Conservation (phyloP, 2,329 filamentous ascomycete species). For the Penicillium psychrosexuale region DNA sequence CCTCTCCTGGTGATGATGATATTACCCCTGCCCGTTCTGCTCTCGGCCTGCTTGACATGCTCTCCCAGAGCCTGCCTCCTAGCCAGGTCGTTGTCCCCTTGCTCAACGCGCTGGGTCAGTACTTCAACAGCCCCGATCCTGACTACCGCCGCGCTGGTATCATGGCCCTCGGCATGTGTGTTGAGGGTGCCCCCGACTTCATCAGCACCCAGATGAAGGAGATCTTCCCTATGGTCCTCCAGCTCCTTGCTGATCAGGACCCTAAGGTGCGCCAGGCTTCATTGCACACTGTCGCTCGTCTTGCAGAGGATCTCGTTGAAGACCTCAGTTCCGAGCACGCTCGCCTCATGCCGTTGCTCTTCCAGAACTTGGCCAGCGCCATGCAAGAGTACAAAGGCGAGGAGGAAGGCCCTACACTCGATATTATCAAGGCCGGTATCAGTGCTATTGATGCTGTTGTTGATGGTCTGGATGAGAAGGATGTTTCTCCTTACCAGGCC, state of each 20-base stretch:
- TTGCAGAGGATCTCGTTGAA: constrained; percentile 90
- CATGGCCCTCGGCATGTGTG: constrained; percentile 85
- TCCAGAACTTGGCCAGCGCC: constrained; percentile 85
- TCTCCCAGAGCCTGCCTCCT: constrained; percentile 82
- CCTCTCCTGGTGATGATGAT: constrained; percentile 70
- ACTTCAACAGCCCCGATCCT: constrained; percentile 70
- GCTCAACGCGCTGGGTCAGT: constrained; percentile 78
- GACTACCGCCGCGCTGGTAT: constrained; percentile 87
- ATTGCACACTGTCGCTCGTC: constrained; percentile 78
- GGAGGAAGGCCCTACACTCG: constrained; percentile 70
- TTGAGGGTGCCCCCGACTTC: constrained; percentile 96
- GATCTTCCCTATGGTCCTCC: constrained; percentile 80
- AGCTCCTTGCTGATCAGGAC: constrained; percentile 78
- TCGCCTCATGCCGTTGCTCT: constrained; percentile 74
- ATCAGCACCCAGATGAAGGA: constrained; percentile 86
- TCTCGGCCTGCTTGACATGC: constrained; percentile 81
- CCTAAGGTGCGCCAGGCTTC: constrained; percentile 81
- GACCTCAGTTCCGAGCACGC: constrained; percentile 84
- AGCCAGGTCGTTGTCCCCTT: constrained; percentile 92
- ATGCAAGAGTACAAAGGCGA: constrained; percentile 63
- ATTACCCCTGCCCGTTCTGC: constrained; percentile 81
- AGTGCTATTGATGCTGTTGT: constrained; percentile 88
- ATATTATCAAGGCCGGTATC: constrained; percentile 86
- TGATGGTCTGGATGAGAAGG: constrained; percentile 70
- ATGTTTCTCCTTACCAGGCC: constrained; percentile 76